Conservation (phyloP, 805 yeast species). For the Candida methanosorbosa region DNA sequence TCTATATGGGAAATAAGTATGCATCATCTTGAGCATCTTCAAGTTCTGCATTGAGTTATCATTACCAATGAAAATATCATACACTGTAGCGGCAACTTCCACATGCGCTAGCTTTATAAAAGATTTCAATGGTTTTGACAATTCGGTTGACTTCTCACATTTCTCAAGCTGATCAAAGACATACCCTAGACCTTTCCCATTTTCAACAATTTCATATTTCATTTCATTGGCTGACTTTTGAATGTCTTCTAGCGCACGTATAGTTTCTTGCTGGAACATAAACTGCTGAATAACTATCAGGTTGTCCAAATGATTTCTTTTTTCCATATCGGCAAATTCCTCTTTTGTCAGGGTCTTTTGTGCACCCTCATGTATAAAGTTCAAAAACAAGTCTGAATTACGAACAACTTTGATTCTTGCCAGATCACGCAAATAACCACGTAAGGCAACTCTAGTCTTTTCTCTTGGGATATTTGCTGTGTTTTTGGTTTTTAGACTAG, state of each 20-base stretch:
- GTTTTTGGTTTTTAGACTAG: neutral
- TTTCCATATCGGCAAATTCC: conserved; percentile 47
- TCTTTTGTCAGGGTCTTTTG: conserved; percentile 28
- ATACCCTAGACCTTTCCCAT: conserved; percentile 41
- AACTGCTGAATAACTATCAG: conserved; percentile 51
- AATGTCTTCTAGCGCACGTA: conserved; percentile 19
- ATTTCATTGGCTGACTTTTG: conserved; percentile 35
- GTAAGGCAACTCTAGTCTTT: conserved; percentile 63
- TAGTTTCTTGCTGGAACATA: conserved; percentile 56
- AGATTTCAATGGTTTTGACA: conserved; percentile 59
- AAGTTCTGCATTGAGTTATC: conserved; percentile 76
- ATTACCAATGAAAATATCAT: conserved; percentile 69
- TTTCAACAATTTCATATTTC: conserved; percentile 15
- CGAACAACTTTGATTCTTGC: conserved; percentile 46
- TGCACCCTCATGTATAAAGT: conserved; percentile 40
- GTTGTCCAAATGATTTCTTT: conserved; percentile 53
- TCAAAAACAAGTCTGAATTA: conserved; percentile 38
- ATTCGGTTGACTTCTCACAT: conserved; percentile 40
- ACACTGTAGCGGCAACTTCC: conserved; percentile 77
- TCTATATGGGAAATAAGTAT: conserved; percentile 71
- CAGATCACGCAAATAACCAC: conserved; percentile 60
- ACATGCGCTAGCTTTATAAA: conserved; percentile 78
- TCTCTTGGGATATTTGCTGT: conserved; percentile 49
- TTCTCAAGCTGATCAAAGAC: conserved; percentile 61
- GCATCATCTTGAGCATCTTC: conserved; percentile 61